phyloP scores from a whole-genome alignment of 352 stramenopile species.

The Pythium folliculosum region DNA sequence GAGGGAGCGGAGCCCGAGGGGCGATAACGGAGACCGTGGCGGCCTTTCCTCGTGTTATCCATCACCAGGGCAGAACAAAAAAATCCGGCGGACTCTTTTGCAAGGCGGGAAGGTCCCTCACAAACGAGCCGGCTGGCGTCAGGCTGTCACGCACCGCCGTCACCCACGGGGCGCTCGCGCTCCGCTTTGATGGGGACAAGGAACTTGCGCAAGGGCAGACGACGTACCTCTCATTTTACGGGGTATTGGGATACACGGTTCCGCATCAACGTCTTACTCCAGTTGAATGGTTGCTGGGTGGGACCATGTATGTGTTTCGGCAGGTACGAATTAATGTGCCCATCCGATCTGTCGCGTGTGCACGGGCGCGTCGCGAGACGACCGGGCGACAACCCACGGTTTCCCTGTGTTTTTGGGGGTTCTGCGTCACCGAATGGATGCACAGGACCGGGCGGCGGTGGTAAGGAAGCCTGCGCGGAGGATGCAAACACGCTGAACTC shows the following conservation, averaged over 20 bases:
- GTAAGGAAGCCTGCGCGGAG: not conserved
- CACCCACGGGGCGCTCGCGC: not conserved
- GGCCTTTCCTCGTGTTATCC: not conserved
- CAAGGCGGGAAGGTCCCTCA: not conserved
- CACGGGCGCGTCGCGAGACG: not conserved
- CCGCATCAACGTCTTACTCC: too few relatives aligned
- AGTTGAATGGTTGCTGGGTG: too few relatives aligned
- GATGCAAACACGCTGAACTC: not conserved
- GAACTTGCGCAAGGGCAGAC: not conserved
- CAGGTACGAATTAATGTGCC: not conserved
- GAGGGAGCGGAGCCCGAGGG: too few relatives aligned
- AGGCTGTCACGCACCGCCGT: not conserved
- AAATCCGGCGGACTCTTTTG: not conserved
- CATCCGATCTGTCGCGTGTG: not conserved
- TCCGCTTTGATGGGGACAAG: not conserved
- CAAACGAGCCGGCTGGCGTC: not conserved
- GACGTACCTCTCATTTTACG: not conserved
- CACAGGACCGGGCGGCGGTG: not conserved
- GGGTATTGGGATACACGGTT: not conserved
- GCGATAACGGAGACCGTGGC: not conserved
- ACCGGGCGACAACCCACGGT: not conserved
- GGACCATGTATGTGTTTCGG: not conserved
- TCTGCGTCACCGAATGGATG: not conserved
- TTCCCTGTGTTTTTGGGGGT: not conserved
- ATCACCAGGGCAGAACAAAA: not conserved